Conservation (phyloP, 2,329 filamentous ascomycete genomes). For the Botrytis pseudocinerea region DNA sequence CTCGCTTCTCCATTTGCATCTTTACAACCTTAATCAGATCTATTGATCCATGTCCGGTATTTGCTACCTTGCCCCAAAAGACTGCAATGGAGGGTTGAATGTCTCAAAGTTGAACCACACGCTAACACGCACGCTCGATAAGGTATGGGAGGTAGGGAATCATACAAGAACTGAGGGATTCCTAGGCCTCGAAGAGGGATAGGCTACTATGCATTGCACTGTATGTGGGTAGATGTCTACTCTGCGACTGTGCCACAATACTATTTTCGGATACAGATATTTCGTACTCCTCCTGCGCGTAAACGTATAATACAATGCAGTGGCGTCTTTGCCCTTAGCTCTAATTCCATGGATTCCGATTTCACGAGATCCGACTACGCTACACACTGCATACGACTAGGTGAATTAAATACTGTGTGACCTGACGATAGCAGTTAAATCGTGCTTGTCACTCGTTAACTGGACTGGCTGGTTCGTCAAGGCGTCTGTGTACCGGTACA, state of each 20-base stretch:
- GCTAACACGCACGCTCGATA: slow-evolving; percentile 13
- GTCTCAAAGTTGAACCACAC: slow-evolving; percentile 23
- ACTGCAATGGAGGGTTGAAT: slow-evolving; percentile 16
- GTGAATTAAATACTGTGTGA: background rate
- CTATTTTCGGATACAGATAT: background rate
- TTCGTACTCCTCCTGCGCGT: slow-evolving; percentile 1
- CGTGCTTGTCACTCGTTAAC: background rate
- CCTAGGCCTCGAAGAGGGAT: background rate
- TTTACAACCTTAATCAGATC: slow-evolving; percentile 1
- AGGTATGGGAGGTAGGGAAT: background rate
- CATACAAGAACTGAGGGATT: background rate
- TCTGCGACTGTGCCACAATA: background rate
- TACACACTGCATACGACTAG: background rate
- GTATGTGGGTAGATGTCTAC: background rate
- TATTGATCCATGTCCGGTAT: slow-evolving; percentile 20
- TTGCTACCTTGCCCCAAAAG: slow-evolving; percentile 6
- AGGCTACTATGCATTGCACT: background rate
- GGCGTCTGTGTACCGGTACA: slow-evolving; percentile 10
- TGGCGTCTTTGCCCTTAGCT: background rate
- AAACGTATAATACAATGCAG: background rate
- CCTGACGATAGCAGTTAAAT: background rate
- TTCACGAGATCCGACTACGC: background rate
- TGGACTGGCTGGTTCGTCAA: background rate
- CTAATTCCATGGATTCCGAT: background rate
- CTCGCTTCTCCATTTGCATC: background rate